phyloP scores from a whole-genome alignment of 495 filamentous ascomycete genomes.

The Aspergillus indologenus region DNA sequence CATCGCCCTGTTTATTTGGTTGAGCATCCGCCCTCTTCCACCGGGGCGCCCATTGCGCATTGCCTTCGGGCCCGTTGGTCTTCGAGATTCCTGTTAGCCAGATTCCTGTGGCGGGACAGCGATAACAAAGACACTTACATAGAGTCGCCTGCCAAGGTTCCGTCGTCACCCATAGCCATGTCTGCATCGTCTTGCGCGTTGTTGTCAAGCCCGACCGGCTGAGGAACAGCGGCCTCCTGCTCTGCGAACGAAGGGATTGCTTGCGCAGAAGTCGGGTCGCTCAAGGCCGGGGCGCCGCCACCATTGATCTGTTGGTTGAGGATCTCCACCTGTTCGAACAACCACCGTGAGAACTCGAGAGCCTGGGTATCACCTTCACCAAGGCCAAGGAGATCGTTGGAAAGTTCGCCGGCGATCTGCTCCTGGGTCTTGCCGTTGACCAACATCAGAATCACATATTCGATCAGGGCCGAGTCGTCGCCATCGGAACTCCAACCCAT shows the following conservation, averaged over 20 bases:
- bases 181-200: conserved; percentile 57
- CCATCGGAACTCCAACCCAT: conserved; percentile 83
- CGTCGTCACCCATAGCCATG: conserved; percentile 72
- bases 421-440: conserved; percentile 89
- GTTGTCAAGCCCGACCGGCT: conserved; percentile 20
- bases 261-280: conserved; percentile 23
- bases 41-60: conserved; percentile 72
- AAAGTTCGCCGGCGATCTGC: conserved; percentile 83
- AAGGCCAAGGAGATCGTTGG: conserved; percentile 81
- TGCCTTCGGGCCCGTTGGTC: conserved; percentile 90
- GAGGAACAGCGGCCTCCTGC: conserved; percentile 20
- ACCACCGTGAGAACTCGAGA: conserved; percentile 81
- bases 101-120: neutral
- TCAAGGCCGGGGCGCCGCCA: conserved; percentile 22
- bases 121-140: conserved; percentile 59
- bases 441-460: conserved; percentile 96
- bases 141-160: conserved; percentile 43
- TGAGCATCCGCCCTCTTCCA: conserved; percentile 71
- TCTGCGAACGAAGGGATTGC: conserved; percentile 36
- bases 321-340: conserved; percentile 76
- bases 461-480: conserved; percentile 81
- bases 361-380: conserved; percentile 79
- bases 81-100: conserved; percentile 35
- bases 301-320: conserved; percentile 65
- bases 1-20: conserved; percentile 84